Percentiles rank a stretch among this genome's conserved stretches.
These are phyloP conservation scores for Pleurotus giganteus DNA, from an alignment of 768 basidiomycete species.

Conservation along the genomic window DNA sequence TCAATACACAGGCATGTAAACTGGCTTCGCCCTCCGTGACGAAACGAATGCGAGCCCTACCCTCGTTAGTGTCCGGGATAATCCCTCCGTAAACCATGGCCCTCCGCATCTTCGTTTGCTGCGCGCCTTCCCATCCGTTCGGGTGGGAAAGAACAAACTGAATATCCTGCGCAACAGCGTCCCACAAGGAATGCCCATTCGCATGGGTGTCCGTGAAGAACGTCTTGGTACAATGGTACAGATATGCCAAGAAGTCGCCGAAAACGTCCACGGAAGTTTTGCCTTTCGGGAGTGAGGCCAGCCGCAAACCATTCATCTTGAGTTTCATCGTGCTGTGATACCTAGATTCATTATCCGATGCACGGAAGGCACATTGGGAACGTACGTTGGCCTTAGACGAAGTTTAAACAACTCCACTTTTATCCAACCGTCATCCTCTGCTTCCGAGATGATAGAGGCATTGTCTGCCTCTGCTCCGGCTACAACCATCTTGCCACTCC, in stretches of 20 bases:
- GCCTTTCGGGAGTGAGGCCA: constrained; percentile 61
- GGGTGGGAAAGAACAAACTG: constrained; percentile 79
- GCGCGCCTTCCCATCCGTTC: constrained; percentile 81
- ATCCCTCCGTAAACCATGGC: constrained; percentile 71
- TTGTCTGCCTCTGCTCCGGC: constrained; percentile 79
- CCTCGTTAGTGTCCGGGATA: constrained; percentile 72
- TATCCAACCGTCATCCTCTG: constrained; percentile 77
- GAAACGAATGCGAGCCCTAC: constrained; percentile 70
- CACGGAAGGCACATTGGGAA: neutral
- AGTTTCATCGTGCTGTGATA: constrained; percentile 63
- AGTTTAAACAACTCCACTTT: constrained; percentile 84
- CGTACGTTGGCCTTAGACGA: constrained; percentile 55
- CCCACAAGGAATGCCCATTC: constrained; percentile 68
- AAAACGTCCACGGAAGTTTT: constrained; percentile 75
- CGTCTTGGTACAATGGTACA: constrained; percentile 66
- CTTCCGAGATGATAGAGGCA: constrained; percentile 52
- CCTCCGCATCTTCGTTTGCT: constrained; percentile 75
- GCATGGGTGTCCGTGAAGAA: constrained; percentile 85
- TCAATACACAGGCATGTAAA: constrained; percentile 77
- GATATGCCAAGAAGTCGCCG: constrained; percentile 75
- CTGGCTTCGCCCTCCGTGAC: constrained; percentile 86
- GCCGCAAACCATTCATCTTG: constrained; percentile 82
- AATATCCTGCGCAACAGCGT: constrained; percentile 64
- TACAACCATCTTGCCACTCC: constrained; percentile 59
- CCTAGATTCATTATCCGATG: neutral